Conservation (phyloP, 2,329 filamentous ascomycete genomes). For the Phialemoniopsis sp. region DNA sequence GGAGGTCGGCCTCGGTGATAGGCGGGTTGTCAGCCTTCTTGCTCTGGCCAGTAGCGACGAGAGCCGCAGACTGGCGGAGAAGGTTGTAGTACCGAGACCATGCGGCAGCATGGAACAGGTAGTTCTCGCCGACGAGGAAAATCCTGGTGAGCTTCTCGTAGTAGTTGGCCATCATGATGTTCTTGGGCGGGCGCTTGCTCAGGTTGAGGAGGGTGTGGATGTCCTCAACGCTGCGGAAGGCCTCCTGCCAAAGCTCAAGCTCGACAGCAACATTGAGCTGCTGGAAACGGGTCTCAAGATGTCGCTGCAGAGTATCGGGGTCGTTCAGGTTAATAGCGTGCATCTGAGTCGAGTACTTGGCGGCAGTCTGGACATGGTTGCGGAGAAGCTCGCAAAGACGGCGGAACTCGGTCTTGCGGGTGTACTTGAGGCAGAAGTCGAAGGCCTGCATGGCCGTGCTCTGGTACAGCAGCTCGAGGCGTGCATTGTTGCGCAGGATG, state of each 20-base stretch:
- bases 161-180: constrained; percentile 99
- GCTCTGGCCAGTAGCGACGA: constrained; percentile 79
- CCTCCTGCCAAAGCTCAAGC: constrained; percentile 97
- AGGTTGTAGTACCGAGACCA: constrained; percentile 98
- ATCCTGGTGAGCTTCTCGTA: constrained; percentile 99
- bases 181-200: constrained; percentile 97
- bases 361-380: constrained; percentile 97
- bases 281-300: constrained; percentile 96
- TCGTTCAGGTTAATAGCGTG: constrained; percentile 99
- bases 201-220: constrained; percentile 96
- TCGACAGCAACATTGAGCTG: constrained; percentile 98
- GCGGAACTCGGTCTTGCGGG: constrained; percentile 98
- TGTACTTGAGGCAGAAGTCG: constrained; percentile 97
- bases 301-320: constrained; percentile 92
- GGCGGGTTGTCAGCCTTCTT: constrained; percentile 93
- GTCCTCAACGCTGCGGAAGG: constrained; percentile 98
- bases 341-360: constrained; percentile 99
- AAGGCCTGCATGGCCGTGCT: constrained; percentile 97
- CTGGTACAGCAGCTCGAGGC: constrained; percentile 97
- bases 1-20: constrained; percentile 83
- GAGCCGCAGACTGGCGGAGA: constrained; percentile 80
- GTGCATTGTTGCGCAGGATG: constrained; percentile 98
- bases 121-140: constrained; percentile 98
- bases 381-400: constrained; percentile 95
- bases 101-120: constrained; percentile 96